These are phyloP conservation scores for Penicillium pancosmium DNA, from an alignment of 495 filamentous ascomycete genomes.

Conservation along the genomic window DNA sequence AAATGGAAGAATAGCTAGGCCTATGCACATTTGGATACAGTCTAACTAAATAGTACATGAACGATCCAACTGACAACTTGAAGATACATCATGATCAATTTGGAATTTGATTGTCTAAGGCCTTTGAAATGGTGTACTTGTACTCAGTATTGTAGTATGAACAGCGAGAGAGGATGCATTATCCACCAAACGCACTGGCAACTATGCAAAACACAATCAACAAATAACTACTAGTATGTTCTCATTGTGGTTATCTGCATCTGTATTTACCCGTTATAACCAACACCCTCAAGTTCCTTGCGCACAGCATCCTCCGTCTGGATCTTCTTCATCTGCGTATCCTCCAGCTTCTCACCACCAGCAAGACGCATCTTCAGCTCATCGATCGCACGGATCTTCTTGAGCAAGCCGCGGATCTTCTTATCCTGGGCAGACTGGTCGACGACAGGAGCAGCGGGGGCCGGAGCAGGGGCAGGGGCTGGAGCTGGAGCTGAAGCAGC, in stretches of 20 bases:
- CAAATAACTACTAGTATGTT: not conserved
- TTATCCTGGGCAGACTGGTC: slow-evolving; percentile 67
- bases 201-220: not conserved
- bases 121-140: too few species aligned
- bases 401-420: slow-evolving; percentile 86
- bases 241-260: too few species aligned
- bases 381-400: slow-evolving; percentile 97
- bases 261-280: slow-evolving; percentile 47
- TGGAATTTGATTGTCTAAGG: too few species aligned
- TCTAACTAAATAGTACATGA: too few species aligned
- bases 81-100: too few species aligned
- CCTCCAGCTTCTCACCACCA: slow-evolving; percentile 92
- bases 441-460: slow-evolving; percentile 30
- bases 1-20: too few species aligned
- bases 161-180: too few species aligned
- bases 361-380: slow-evolving; percentile 96
- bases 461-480: slow-evolving; percentile 15
- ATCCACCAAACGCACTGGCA: not conserved
- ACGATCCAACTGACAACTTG: too few species aligned
- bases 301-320: slow-evolving; percentile 80
- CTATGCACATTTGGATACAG: too few species aligned
- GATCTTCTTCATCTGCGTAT: slow-evolving; percentile 99
- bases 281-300: slow-evolving; percentile 74
- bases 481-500: slow-evolving; percentile 14
- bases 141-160: too few species aligned